Base-by-base conservation (phyloP, 805 yeast genomes). In the Sungouiella blattae region DNA sequence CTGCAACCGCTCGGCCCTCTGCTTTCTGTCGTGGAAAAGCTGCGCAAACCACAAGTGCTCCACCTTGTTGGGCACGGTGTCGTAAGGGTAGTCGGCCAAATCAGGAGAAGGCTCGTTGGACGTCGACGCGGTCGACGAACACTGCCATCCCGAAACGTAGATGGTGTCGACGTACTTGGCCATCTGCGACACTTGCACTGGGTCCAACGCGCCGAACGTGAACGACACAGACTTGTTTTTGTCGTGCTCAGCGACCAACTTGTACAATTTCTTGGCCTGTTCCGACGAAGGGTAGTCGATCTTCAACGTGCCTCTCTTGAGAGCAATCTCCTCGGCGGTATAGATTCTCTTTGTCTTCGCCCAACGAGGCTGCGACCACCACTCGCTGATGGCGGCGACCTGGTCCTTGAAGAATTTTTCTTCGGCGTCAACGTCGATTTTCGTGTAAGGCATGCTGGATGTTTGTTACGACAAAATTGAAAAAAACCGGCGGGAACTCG, bases 41-140 rank as follows among this genome's bases (percentile, higher is more conserved):
- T 91, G 98, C 30, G 97, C 98, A 59, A 87, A 88, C 78, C 91
- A 91, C 58, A 91, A 74, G 62, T 91, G 98, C 65, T 91, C 95
- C 50, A 88, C 96, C 75, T 91, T 91, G 75, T 89, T 89, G 57
- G 98, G 98, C 44, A 91, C 98, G 20, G 98, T 91, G 65, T 91
- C 97, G 85, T 84, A 84, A 40, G 98, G 98, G 66, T 91, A 91
- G 67, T 91, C 98, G 35, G 98, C 98, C 57, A 91, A 77, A 72
- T 91, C 98, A 39, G 98, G 98, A 27, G 95, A 87, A 23, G 98
- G 98, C 70, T 91, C 98, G 61, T 91, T 91, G 26, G 96, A 86
- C 27, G 96, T 86, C 12, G 97, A 88, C 35, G 98, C 97, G 36
- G 98, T 91, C 15, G 97, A 88, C 31, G 96, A 88, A 63, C 95